Evolutionary conservation across 2,329 filamentous ascomycete genomes (phyloP).

Genomic region (Cladosporium sp.): DNA sequence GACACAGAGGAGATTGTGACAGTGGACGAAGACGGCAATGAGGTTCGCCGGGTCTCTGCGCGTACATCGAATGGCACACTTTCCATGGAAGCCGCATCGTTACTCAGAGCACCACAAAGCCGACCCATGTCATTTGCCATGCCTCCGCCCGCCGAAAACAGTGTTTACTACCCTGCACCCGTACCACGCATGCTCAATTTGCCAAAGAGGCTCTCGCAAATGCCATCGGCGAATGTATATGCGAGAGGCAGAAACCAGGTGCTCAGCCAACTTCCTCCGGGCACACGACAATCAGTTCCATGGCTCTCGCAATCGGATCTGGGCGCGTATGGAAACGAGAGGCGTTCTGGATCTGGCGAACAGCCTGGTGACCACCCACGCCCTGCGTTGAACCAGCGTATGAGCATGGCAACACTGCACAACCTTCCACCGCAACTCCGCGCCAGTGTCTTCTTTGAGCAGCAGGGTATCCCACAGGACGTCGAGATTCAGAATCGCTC

Average conservation of each 20-base stretch:
- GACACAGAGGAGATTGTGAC: constrained; percentile 38
- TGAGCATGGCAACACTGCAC: constrained; percentile 34
- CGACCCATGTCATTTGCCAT: constrained; percentile 54
- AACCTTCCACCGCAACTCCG: constrained; percentile 76
- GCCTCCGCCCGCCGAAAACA: constrained; percentile 65
- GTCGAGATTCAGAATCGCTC: constrained; percentile 67
- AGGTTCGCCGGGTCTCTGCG: constrained; percentile 29
- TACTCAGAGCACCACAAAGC: constrained; percentile 27
- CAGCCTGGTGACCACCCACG: constrained; percentile 18
- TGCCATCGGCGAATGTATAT: constrained; percentile 59
- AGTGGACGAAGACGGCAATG: constrained; percentile 30
- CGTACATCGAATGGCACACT: constrained; percentile 27
- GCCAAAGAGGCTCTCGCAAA: constrained; percentile 78
- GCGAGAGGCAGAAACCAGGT: constrained; percentile 72
- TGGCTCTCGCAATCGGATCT: constrained; percentile 9
- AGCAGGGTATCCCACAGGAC: constrained; percentile 54
- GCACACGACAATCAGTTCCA: constrained; percentile 49
- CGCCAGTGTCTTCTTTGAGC: constrained; percentile 88
- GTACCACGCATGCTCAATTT: constrained; percentile 92
- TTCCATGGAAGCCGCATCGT: constrained; percentile 22
- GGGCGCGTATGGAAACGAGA: neutral
- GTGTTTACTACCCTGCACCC: constrained; percentile 93
- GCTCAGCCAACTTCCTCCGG: constrained; percentile 40
- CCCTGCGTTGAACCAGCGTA: constrained; percentile 29
- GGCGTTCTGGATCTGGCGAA: constrained; percentile 8